A percentile compares a stretch with the other conserved stretches of the same genome.
These are phyloP conservation scores for Talinum fruticosum DNA, from an alignment of 148 eudicot species.

Conservation along the genomic window DNA sequence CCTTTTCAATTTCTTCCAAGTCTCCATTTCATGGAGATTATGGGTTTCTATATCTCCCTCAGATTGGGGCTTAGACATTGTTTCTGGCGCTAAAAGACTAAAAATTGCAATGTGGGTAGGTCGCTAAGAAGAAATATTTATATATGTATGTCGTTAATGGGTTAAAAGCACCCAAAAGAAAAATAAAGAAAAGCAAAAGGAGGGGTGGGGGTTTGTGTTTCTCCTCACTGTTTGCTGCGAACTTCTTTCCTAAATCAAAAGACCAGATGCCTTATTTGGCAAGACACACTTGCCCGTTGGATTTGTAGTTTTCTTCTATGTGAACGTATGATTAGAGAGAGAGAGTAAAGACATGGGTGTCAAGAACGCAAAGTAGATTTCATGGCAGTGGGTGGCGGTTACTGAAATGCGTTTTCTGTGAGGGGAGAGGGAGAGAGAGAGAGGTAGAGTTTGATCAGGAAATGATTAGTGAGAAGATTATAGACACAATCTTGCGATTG, in stretches of 20 bases:
- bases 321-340: background rate
- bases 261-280: slow-evolving; percentile 3
- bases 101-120: slow-evolving; percentile 14
- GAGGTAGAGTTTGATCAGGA: background rate
- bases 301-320: too few relatives aligned
- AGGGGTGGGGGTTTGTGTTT: background rate
- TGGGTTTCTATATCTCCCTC: slow-evolving; percentile 25
- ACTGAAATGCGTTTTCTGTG: slow-evolving; percentile 6
- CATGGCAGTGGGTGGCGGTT: slow-evolving; percentile 14
- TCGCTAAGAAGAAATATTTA: background rate
- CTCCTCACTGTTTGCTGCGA: background rate
- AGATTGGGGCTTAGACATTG: slow-evolving; percentile 41
- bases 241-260: background rate
- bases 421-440: background rate
- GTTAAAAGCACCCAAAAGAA: background rate
- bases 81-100: background rate
- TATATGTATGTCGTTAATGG: background rate
- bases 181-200: background rate
- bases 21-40: slow-evolving; percentile 13
- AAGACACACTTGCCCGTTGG: slow-evolving; percentile 5
- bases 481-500: background rate
- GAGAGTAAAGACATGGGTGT: slow-evolving; percentile 15
- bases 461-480: background rate
- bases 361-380: slow-evolving; percentile 23
- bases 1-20: slow-evolving; percentile 50